A percentile compares a stretch with the other conserved stretches of the same genome.
These are phyloP conservation scores for Fusarium sp. DNA, from an alignment of 2,329 filamentous ascomycete genomes.

Conservation along the genomic window DNA sequence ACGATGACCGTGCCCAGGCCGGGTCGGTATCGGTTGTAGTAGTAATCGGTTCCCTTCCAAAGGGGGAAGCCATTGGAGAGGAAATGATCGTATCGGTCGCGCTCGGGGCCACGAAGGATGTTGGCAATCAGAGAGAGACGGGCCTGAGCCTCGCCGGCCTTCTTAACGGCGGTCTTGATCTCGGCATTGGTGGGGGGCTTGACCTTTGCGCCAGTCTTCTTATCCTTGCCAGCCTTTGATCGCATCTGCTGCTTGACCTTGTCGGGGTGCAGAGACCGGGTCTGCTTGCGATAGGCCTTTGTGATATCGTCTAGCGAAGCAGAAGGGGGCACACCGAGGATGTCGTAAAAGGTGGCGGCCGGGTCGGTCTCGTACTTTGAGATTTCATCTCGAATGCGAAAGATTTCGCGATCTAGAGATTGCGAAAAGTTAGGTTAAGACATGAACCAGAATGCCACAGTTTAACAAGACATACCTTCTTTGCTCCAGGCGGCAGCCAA, in stretches of 20 bases:
- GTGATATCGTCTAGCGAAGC: conserved; percentile 90
- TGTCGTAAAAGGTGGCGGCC: conserved; percentile 93
- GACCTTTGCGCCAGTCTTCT: conserved; percentile 72
- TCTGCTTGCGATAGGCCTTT: conserved; percentile 93
- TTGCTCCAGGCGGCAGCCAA: conserved; percentile 86
- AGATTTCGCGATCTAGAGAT: conserved; percentile 91
- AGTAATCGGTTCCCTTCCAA: conserved; percentile 99
- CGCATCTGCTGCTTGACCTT: conserved; percentile 91
- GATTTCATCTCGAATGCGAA: conserved; percentile 92
- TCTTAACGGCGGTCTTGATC: conserved; percentile 83
- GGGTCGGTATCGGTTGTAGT: conserved; percentile 94
- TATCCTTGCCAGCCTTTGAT: conserved; percentile 74
- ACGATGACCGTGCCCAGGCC: conserved; percentile 87
- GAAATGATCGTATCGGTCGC: conserved; percentile 96
- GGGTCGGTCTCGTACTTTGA: conserved; percentile 80
- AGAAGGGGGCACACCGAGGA: conserved; percentile 81
- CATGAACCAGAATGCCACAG: conserved; percentile 1
- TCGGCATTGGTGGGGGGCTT: conserved; percentile 82
- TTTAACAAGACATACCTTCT: conserved; percentile 73
- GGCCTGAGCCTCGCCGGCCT: conserved; percentile 86
- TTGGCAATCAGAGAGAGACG: conserved; percentile 87
- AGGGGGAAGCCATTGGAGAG: conserved; percentile 91
- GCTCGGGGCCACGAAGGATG: conserved; percentile 84
- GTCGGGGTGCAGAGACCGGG: conserved; percentile 89
- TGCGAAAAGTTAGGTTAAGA: conserved; percentile 20